These are phyloP conservation scores for Cyclanthera cordifolia DNA, from an alignment of 306 rosid genomes.

Conservation along the genomic window DNA sequence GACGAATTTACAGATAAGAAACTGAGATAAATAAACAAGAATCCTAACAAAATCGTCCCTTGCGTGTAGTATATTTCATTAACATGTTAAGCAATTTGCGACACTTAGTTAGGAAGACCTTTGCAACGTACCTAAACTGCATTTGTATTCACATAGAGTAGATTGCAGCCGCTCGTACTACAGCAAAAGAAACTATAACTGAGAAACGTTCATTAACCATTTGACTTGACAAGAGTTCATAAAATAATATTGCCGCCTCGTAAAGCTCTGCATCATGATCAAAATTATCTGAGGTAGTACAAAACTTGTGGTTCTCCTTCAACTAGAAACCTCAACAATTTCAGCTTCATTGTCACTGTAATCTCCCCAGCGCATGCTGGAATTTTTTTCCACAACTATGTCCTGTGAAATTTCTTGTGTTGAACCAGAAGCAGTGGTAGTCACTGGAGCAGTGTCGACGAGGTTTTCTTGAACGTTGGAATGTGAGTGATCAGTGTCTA, in stretches of 20 bases:
- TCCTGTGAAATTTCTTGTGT: constrained; percentile 26
- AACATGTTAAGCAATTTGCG: constrained; percentile 20
- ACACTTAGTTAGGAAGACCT: background rate
- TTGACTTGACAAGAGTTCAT: background rate
- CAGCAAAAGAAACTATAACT: background rate
- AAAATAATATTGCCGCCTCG: constrained; percentile 12
- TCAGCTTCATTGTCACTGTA: constrained; percentile 79
- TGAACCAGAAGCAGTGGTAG: constrained; percentile 20
- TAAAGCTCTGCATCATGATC: constrained; percentile 17
- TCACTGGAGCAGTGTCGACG: constrained; percentile 18
- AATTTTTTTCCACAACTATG: constrained; percentile 28
- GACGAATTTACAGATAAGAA: constrained; percentile 20
- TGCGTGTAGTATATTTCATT: constrained; percentile 24
- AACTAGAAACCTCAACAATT: constrained; percentile 45
- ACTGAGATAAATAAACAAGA: constrained; percentile 10
- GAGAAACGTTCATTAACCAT: constrained; percentile 1
- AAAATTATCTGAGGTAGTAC: background rate
- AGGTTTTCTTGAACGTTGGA: constrained; percentile 37
- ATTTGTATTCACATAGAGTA: constrained; percentile 27
- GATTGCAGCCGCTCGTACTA: constrained; percentile 4
- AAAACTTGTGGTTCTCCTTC: constrained; percentile 20
- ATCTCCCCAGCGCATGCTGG: constrained; percentile 85
- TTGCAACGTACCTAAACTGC: constrained; percentile 17
- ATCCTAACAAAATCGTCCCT: constrained; percentile 27
- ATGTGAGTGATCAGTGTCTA: constrained; percentile 20